Base-by-base conservation (phyloP, 2,329 filamentous ascomycete species). In the Emergomyces orientalis region DNA sequence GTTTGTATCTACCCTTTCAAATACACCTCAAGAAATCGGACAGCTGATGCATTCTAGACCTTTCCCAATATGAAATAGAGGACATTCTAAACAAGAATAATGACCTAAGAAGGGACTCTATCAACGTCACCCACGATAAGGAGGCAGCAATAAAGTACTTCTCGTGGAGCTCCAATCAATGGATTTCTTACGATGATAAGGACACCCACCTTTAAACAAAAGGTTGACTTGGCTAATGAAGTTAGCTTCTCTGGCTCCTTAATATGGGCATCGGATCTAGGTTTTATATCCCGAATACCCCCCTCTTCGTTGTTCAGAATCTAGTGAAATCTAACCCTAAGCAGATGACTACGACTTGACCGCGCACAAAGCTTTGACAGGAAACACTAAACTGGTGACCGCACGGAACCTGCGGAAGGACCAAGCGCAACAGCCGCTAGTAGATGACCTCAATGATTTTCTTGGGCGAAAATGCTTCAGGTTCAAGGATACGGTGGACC, bases 21-120 rank as follows among this genome's bases (percentile, higher is more conserved):
- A 57, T 57, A 11, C n/a, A 17, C 1, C 3, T 6, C 0, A 19
- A 43, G 39, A 43, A 43, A 19, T 43, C 13, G 1, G 17, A 43
- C 39, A 57, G n/a, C 54, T 57, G 11, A 57, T 34, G 39, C 8
- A 22, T 34, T 41, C 17, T 57, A 57, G 66, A 72, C 1, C 63
- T 77, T n/a, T 66, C 69, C 0, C 66, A 69, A 22, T 64, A 66
- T n/a, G 76, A 78, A 65, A 74, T 77, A 49, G 63, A 66, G 30
- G 62, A 70, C 11, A 72, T 75, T 34, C 17, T 63, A 7, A 60
- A 41, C 11, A 55, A n/a, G 43, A 27, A 13, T 7, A 34, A 37
- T 41, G 32, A 52, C 43, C 51, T n/a, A 25, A 59, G 34, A 39
- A 56, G 41, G 37, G 19, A 27, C 45, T 14, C 27, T 13, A n/a